Conservation (phyloP, 768 basidiomycete species). For the Russula virescens region DNA sequence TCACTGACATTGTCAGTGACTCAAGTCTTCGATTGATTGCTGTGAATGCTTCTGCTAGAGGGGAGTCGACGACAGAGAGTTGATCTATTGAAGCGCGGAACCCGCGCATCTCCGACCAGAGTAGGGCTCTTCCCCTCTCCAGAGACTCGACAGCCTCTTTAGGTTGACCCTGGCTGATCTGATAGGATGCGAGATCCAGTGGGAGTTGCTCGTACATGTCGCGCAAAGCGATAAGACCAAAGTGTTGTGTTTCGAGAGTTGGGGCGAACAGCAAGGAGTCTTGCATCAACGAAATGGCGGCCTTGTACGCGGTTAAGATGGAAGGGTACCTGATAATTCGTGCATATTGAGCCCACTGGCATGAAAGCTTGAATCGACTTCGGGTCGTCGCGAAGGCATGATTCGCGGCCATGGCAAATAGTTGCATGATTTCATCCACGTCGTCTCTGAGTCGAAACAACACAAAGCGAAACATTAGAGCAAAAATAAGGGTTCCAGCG, state of each 20-base stretch:
- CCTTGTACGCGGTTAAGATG: neutral
- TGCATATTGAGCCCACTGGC: neutral
- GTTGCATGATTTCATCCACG: neutral
- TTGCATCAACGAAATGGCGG: neutral
- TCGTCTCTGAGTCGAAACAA: neutral
- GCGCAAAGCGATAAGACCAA: neutral
- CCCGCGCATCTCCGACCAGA: constrained; percentile 15
- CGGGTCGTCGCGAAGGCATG: neutral
- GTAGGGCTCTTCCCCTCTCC: constrained; percentile 10
- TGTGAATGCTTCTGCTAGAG: neutral
- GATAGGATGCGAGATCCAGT: neutral
- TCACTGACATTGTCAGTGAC: neutral
- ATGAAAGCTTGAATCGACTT: neutral
- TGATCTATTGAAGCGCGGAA: neutral
- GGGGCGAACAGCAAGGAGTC: neutral
- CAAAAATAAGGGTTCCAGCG: neutral
- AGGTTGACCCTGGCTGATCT: neutral
- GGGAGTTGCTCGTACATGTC: neutral
- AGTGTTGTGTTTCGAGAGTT: neutral
- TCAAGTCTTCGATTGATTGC: neutral
- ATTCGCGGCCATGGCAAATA: neutral
- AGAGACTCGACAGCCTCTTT: constrained; percentile 1
- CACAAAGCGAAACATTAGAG: neutral
- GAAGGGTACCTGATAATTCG: neutral
- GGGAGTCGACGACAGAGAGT: neutral